These are phyloP conservation scores for Pogostemon cablin DNA, from an alignment of 257 asterid species.

Conservation along the genomic window DNA sequence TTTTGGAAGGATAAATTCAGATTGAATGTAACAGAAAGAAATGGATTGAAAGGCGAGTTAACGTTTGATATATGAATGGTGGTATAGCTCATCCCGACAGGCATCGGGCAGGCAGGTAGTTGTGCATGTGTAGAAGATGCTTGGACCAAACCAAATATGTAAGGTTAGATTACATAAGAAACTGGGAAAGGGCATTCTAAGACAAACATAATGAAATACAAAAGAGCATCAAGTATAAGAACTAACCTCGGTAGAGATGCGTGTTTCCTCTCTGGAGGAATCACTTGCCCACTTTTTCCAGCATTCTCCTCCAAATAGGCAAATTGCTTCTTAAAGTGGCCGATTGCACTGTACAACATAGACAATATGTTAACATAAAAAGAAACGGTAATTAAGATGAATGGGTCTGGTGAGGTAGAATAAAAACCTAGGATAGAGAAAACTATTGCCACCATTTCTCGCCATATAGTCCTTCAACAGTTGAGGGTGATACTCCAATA, in stretches of 20 bases:
- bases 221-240: constrained; percentile 4
- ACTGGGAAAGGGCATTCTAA: background rate
- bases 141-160: background rate
- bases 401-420: constrained; percentile 16
- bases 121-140: background rate
- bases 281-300: constrained; percentile 75
- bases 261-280: constrained; percentile 80
- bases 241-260: constrained; percentile 85
- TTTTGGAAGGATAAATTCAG: background rate
- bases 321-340: constrained; percentile 83
- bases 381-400: constrained; percentile 1
- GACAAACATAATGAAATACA: background rate
- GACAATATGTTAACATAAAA: constrained; percentile 22
- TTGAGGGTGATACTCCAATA: constrained; percentile 86
- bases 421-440: constrained; percentile 80
- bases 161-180: background rate
- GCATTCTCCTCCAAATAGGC: constrained; percentile 79
- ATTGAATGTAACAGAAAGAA: background rate
- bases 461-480: constrained; percentile 80
- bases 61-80: background rate
- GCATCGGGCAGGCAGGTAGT: background rate
- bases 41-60: background rate
- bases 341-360: constrained; percentile 61
- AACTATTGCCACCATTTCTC: constrained; percentile 69
- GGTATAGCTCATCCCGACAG: constrained; percentile 10